Evolutionary conservation across 176 grass and related monocot genomes (phyloP), one percentile per base, ranked within the genome.

Genomic region (Tillandsia fasciculata): DNA sequence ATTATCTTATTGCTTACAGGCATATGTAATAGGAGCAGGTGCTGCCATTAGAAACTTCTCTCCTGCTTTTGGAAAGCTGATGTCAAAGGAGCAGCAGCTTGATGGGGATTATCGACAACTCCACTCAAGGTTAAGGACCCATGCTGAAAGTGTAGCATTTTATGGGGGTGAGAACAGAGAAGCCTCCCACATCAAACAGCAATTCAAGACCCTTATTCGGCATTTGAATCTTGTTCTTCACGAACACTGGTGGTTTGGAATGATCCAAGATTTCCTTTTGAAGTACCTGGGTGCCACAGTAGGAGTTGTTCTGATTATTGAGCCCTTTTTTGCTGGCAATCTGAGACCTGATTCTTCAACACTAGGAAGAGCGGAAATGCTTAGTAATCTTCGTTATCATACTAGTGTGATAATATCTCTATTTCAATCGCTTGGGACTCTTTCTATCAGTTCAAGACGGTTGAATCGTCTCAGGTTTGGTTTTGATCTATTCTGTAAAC

Each of bases 191-290:
- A 99, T 99, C 14, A 85, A 85, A 80, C 74, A 92, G 65, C 80
- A 77, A 65, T 99, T 99, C 72, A 65, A 83, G 66, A 79, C 80
- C 81, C 89, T 99, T 79, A 63, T 93, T 75, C 75, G 79, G 24
- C 94, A 99, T 72, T 77, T 99, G 69, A 93, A 85, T 76, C 64
- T 81, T 87, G 84, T 93, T 48, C 86, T 85, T 68, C 89, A 99
- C 77, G 94, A 99, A 53, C 88, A 90, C 70, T 99, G 94, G 94
- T 99, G 94, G 94, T 99, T 99, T 11, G 94, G 94, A 73, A 99
- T 99, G 94, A 93, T 93, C 79, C 94, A 99, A 81, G 94, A 99
- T 81, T 99, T 99, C 77, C 86, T 99, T 26, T 76, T 99, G 63
- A 99, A 99, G 72, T 99, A 99, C 70, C 87, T 99, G 3, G 94